Conservation (phyloP, 2,329 filamentous ascomycete genomes). For the Hyphodiscus sp. region DNA sequence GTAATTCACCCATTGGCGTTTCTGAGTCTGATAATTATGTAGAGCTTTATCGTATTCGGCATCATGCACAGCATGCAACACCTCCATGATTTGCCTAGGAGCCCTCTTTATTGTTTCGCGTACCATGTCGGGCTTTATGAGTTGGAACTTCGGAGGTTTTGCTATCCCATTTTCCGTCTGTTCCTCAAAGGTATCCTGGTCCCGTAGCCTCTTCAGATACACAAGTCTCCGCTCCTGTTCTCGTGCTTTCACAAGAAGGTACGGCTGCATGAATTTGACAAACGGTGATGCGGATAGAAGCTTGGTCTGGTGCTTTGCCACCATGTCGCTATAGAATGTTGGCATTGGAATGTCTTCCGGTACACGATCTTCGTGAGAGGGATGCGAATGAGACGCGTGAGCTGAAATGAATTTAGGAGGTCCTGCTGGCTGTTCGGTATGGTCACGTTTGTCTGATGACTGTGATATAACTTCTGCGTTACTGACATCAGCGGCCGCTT, state of each 20-base stretch:
- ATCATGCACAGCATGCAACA: conserved; percentile 89
- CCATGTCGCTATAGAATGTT: conserved; percentile 91
- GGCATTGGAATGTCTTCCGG: conserved; percentile 78
- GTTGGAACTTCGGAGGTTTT: conserved; percentile 69
- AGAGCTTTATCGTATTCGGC: conserved; percentile 94
- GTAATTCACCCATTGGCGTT: conserved; percentile 92
- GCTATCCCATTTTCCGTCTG: conserved; percentile 51
- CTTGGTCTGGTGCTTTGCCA: conserved; percentile 86
- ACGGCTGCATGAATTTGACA: conserved; percentile 90
- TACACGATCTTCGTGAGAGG: conserved; percentile 46
- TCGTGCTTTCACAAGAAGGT: conserved; percentile 83
- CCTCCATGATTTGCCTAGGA: conserved; percentile 82
- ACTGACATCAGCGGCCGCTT: conserved; percentile 2
- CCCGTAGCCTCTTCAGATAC: conserved; percentile 74
- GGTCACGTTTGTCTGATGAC: not conserved
- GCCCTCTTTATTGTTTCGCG: conserved; percentile 74
- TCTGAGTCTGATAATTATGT: conserved; percentile 91
- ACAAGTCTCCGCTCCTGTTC: conserved; percentile 82
- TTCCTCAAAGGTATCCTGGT: conserved; percentile 61
- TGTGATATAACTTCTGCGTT: conserved; percentile 9
- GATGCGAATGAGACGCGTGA: conserved; percentile 34
- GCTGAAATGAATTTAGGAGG: conserved; percentile 26
- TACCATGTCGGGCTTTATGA: conserved; percentile 95
- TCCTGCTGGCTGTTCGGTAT: conserved; percentile 3
- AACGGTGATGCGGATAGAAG: conserved; percentile 93